These are phyloP conservation scores for Grammothele lineata DNA, from an alignment of 768 basidiomycete genomes.

Conservation along the genomic window DNA sequence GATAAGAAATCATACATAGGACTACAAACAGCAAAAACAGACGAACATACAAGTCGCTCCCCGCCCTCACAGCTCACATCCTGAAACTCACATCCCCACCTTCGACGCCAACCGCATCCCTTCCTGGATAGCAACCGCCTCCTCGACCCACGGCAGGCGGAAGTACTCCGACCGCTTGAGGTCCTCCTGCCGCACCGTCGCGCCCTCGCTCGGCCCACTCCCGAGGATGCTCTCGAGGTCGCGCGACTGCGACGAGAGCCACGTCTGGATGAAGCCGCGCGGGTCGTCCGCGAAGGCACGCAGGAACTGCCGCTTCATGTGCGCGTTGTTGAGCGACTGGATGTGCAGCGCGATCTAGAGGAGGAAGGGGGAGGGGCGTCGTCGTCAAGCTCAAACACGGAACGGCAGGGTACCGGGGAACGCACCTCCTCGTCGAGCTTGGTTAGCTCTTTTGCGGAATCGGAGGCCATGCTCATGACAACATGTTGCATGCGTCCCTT, in stretches of 20 bases:
- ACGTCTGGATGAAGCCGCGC: conserved; percentile 77
- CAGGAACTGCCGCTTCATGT: conserved; percentile 84
- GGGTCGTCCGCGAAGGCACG: conserved; percentile 79
- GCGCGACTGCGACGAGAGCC: conserved; percentile 88
- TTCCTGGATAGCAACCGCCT: conserved; percentile 84
- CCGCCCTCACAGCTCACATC: too few relatives aligned
- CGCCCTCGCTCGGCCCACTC: conserved; percentile 76
- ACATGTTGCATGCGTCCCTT: conserved; percentile 71
- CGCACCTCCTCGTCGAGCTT: conserved; percentile 88
- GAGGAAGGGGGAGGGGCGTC: background rate
- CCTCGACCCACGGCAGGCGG: conserved; percentile 85
- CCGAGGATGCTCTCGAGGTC: conserved; percentile 90
- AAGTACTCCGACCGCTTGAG: conserved; percentile 88
- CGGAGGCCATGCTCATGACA: conserved; percentile 65
- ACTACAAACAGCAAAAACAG: too few relatives aligned
- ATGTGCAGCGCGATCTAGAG: conserved; percentile 74
- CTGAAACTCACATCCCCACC: conserved; percentile 16
- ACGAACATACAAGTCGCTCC: too few relatives aligned
- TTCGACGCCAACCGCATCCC: conserved; percentile 59
- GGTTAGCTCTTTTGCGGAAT: conserved; percentile 59
- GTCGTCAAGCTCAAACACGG: background rate
- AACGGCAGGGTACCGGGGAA: background rate
- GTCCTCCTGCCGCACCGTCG: conserved; percentile 83
- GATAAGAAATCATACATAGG: too few relatives aligned
- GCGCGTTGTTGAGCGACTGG: conserved; percentile 82